phyloP scores from a whole-genome alignment of 2,329 filamentous ascomycete genomes.

The Cytospora piceicola region DNA sequence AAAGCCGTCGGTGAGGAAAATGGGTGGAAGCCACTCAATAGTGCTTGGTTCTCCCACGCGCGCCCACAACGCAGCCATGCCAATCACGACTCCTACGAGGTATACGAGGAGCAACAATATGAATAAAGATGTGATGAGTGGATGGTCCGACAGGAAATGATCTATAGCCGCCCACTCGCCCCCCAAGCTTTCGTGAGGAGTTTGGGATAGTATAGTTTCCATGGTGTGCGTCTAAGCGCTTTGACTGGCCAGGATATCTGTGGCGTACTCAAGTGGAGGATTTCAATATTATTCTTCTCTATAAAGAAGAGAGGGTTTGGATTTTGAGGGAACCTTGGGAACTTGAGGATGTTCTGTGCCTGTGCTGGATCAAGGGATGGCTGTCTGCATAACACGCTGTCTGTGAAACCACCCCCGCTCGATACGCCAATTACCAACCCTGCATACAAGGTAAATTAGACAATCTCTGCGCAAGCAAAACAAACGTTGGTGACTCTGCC shows the following conservation, averaged over 20 bases:
- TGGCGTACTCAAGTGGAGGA: too few relatives aligned
- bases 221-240: not conserved
- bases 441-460: too few relatives aligned
- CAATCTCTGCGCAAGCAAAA: too few relatives aligned
- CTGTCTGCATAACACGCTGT: not conserved
- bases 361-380: not conserved
- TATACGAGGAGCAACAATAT: not conserved
- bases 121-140: not conserved
- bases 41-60: too few relatives aligned
- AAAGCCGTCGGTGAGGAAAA: slow-evolving; percentile 5
- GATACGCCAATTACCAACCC: not conserved
- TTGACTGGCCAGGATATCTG: not conserved
- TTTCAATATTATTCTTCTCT: too few relatives aligned
- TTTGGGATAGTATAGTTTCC: not conserved
- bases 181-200: not conserved
- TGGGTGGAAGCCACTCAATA: not conserved
- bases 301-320: not conserved
- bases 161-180: not conserved
- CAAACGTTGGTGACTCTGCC: too few relatives aligned
- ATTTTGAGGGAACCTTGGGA: not conserved
- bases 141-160: not conserved
- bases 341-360: not conserved
- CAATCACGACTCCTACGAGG: not conserved
- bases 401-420: not conserved
- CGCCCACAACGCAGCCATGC: not conserved